phyloP scores from a whole-genome alignment of 768 basidiomycete species.

The Leccinellum albellum region DNA sequence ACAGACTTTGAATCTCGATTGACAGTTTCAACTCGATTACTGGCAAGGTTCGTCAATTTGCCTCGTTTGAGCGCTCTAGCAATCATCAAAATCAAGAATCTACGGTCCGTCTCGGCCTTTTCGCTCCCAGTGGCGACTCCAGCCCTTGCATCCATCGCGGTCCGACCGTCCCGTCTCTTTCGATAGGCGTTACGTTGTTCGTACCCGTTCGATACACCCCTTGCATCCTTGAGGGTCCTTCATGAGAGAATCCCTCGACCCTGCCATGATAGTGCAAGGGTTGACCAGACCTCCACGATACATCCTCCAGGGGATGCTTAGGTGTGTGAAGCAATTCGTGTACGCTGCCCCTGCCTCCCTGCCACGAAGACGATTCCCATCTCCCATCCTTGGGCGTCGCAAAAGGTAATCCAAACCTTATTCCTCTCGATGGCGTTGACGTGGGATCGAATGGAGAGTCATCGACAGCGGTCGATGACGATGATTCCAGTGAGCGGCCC shows the following conservation, averaged over 20 bases:
- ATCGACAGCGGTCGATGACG: conserved; percentile 31
- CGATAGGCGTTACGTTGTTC: conserved; percentile 55
- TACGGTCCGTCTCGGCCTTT: conserved; percentile 21
- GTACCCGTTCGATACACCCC: conserved; percentile 14
- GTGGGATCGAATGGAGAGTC: conserved; percentile 72
- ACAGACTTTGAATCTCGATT: not conserved
- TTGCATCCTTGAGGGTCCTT: conserved; percentile 12
- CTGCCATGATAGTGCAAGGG: conserved; percentile 11
- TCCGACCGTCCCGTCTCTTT: conserved; percentile 30
- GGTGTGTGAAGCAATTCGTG: conserved; percentile 54
- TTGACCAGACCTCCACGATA: conserved; percentile 5
- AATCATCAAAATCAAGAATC: conserved; percentile 9
- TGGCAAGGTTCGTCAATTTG: not conserved
- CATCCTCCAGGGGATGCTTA: conserved; percentile 32
- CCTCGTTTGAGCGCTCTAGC: not conserved
- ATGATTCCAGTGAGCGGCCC: conserved; percentile 32
- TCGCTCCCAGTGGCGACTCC: conserved; percentile 30
- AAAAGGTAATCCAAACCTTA: conserved; percentile 56
- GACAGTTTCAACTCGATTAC: not conserved
- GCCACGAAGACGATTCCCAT: conserved; percentile 33
- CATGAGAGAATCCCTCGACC: conserved; percentile 21
- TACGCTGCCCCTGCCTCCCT: conserved; percentile 31
- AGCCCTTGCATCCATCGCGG: conserved; percentile 22
- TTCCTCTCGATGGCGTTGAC: conserved; percentile 77
- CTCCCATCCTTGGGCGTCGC: conserved; percentile 58